Base-by-base conservation (phyloP, 176 grass and related monocot species). In the Metroxylon sagu region DNA sequence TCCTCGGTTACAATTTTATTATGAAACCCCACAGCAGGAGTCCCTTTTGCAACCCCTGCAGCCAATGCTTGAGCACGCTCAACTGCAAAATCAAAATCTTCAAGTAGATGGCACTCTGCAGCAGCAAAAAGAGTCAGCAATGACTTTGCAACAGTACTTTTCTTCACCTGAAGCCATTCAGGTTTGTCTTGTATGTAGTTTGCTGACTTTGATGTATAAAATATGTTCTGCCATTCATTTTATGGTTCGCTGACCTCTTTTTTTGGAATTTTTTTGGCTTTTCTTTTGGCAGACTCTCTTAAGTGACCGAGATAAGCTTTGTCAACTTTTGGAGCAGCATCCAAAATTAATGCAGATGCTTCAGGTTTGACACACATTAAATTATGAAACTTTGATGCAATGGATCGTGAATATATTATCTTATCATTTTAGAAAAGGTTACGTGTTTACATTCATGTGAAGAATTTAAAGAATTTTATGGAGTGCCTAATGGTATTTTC, bases 321-420 rank as follows among this genome's bases (percentile, higher is more conserved):
- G 87, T 59, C 71, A 91, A 54, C 86, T 97, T 74, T 53, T 97
- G 70, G 92, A 97, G 66, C 72, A 76, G 3, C 89, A 97, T 57
- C 92, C 92, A 21, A 97, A 91, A 74, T 76, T 97, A 63, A 97
- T 97, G 92, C 81, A 97, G 70, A 97, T 96, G 91, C 91, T 96
- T 65, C 91, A 96, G 91, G 91, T 95, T 79, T 71, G 59, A 59
- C 48, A 43, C 25, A 62, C n/a, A n/a, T 18, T 71, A 39, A 72
- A 43, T 62, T 66, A 53, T 50, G n/a, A 25, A 27, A 54, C 14
- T 59, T 62, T 18, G 25, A 49, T 31, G 31, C 28, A 16, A 6
- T 17, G 18, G 57, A n/a, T 18, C 4, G 18, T 1, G 5, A 26
- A 31, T 18, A 8, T 62, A 48, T 29, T 10, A 1, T 35, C 35